These are phyloP conservation scores for Linnemannia zychae DNA, from an alignment of 192 early-diverging fungal species.

Conservation along the genomic window DNA sequence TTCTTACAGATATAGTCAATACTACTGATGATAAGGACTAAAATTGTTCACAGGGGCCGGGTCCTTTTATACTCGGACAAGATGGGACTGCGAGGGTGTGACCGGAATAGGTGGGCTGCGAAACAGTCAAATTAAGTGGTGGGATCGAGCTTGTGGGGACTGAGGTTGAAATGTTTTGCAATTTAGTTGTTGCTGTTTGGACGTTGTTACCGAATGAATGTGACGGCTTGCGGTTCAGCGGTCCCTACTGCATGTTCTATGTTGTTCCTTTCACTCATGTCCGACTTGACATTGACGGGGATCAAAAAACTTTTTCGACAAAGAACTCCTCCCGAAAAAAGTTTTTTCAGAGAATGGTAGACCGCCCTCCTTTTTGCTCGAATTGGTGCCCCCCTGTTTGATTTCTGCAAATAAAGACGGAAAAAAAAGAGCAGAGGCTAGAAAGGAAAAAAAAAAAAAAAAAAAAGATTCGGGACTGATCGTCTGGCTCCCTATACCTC, in stretches of 20 bases:
- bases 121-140: background rate
- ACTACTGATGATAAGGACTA: slow-evolving; percentile 6
- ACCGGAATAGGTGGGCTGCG: background rate
- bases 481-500: background rate
- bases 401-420: background rate
- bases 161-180: background rate
- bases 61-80: background rate
- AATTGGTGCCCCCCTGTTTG: background rate
- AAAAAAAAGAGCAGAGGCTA: background rate
- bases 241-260: background rate
- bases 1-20: slow-evolving; percentile 14
- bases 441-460: too few relatives aligned
- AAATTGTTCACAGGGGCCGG: background rate
- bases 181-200: background rate
- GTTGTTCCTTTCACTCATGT: background rate
- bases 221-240: background rate
- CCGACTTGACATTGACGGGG: slow-evolving; percentile 6
- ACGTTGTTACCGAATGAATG: background rate
- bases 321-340: background rate
- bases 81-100: background rate
- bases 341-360: background rate
- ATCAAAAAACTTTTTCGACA: background rate
- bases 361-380: background rate
- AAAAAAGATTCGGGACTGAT: background rate
- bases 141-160: background rate